Evolutionary conservation across 2,329 filamentous ascomycete genomes (phyloP).

Genomic region (Cladobotryum protrusum): DNA sequence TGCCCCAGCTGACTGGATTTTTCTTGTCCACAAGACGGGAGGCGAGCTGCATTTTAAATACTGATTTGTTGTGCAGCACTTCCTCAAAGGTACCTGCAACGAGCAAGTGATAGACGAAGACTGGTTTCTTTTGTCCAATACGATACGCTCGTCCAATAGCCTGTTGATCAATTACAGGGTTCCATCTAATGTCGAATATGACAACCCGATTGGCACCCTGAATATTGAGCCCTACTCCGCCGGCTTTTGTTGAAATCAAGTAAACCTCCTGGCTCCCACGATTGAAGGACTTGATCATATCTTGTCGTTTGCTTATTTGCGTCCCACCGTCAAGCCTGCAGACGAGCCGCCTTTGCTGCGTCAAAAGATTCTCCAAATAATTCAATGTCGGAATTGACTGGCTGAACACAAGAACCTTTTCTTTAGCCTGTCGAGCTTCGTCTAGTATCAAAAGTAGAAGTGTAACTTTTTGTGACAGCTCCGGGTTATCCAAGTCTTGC

Average conservation of each 20-base stretch:
- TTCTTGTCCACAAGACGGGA: slow-evolving; percentile 78
- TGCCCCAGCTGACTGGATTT: slow-evolving; percentile 62
- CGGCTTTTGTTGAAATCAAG: slow-evolving; percentile 77
- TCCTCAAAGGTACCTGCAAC: slow-evolving; percentile 75
- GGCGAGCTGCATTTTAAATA: slow-evolving; percentile 80
- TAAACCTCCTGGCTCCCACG: slow-evolving; percentile 51
- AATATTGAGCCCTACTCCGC: slow-evolving; percentile 79
- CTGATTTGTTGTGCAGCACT: slow-evolving; percentile 61
- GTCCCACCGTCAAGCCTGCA: slow-evolving; percentile 64
- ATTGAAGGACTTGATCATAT: slow-evolving; percentile 65
- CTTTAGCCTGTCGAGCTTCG: slow-evolving; percentile 52
- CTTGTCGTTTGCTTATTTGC: slow-evolving; percentile 50
- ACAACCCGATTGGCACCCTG: slow-evolving; percentile 78
- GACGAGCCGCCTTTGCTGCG: slow-evolving; percentile 39
- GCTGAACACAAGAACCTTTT: slow-evolving; percentile 78
- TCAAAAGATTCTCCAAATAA: slow-evolving; percentile 57
- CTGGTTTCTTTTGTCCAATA: slow-evolving; percentile 71
- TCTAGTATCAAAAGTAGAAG: slow-evolving; percentile 65
- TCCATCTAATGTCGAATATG: slow-evolving; percentile 78
- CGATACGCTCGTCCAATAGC: slow-evolving; percentile 83
- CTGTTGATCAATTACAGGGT: slow-evolving; percentile 76
- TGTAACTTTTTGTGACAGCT: slow-evolving; percentile 61
- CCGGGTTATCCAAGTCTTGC: slow-evolving; percentile 37
- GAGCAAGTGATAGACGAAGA: slow-evolving; percentile 79
- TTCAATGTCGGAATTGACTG: slow-evolving; percentile 64